A percentile compares a stretch with the other conserved stretches of the same genome.
phyloP scores from a whole-genome alignment of 1,139 yeast species.

The Scheffersomyces cryptocercus region DNA sequence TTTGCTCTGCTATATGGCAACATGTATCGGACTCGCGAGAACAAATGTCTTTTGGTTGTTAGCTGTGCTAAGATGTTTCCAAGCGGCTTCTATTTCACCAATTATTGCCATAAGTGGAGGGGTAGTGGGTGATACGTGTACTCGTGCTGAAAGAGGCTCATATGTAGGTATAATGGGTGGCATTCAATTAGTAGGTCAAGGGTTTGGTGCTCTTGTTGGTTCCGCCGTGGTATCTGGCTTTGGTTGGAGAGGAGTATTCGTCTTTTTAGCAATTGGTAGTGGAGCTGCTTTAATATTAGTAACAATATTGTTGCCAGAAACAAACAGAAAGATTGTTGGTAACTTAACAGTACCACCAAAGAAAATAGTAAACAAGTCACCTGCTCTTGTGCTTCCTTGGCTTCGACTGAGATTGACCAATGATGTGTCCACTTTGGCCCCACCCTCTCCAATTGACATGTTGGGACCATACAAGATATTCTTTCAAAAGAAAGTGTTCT shows the following conservation, averaged over 20 bases:
- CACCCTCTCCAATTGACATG: conserved; percentile 25
- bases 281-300: conserved; percentile 40
- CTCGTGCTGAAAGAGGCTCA: conserved; percentile 62
- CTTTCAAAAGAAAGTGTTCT: conserved; percentile 25
- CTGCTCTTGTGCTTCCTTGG: conserved; percentile 30
- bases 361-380: conserved; percentile 40
- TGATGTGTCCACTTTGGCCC: conserved; percentile 4
- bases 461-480: conserved; percentile 50
- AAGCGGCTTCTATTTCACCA: conserved; percentile 72
- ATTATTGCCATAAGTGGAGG: conserved; percentile 68
- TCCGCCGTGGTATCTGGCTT: conserved; percentile 60
- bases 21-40: conserved; percentile 27
- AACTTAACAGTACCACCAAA: conserved; percentile 59
- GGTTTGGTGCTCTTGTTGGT: conserved; percentile 76
- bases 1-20: conserved; percentile 15
- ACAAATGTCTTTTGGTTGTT: conserved; percentile 27
- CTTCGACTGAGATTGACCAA: conserved; percentile 15
- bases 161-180: conserved; percentile 65
- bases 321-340: conserved; percentile 67
- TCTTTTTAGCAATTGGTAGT: conserved; percentile 67
- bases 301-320: conserved; percentile 62
- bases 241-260: conserved; percentile 77
- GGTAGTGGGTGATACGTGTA: conserved; percentile 66
- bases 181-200: conserved; percentile 67
- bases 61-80: conserved; percentile 58